These are phyloP conservation scores for Lithospermum erythrorhizon DNA, from an alignment of 257 asterid species.

Conservation along the genomic window DNA sequence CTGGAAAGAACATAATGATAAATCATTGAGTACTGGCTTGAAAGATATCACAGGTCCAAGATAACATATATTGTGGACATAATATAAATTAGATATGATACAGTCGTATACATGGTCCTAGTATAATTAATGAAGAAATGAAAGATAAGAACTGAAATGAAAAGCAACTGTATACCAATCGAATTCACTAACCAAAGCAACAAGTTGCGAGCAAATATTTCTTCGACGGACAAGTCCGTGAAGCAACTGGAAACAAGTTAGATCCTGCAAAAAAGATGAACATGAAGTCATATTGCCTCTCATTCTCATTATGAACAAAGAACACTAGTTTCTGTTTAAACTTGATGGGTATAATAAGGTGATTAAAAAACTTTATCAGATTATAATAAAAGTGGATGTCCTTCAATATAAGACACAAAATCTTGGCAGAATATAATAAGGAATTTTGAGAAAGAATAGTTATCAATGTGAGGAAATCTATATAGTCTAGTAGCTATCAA, in stretches of 20 bases:
- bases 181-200: constrained; percentile 59
- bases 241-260: constrained; percentile 79
- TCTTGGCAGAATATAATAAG: background rate
- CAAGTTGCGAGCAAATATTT: constrained; percentile 56
- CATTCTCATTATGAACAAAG: background rate
- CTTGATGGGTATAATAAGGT: background rate
- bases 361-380: background rate
- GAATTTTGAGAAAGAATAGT: background rate
- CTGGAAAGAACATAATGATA: background rate
- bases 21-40: too few species aligned
- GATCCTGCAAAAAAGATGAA: constrained; percentile 44
- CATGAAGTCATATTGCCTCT: background rate
- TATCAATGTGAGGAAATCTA: background rate
- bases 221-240: constrained; percentile 83
- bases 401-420: background rate
- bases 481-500: background rate
- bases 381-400: background rate
- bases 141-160: background rate
- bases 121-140: too few species aligned
- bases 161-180: background rate
- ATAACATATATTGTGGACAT: background rate
- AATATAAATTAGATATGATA: background rate
- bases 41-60: background rate
- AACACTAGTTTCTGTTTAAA: background rate
- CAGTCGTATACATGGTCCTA: background rate